Evolutionary conservation across 768 basidiomycete species (phyloP), one percentile per base, ranked within the genome.

Genomic region (Floccularia luteovirens): DNA sequence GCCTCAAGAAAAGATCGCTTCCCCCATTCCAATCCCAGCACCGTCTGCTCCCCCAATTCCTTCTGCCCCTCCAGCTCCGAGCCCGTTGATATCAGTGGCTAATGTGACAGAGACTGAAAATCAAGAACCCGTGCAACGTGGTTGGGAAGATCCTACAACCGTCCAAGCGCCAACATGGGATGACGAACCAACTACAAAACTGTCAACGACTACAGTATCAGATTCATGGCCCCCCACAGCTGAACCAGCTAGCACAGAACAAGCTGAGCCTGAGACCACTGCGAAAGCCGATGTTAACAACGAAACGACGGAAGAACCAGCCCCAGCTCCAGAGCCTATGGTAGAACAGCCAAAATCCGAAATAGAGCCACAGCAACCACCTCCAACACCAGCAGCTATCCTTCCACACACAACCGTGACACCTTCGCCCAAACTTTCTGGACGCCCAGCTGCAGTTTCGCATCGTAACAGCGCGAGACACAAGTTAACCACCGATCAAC

Each of bases 131-230:
- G 51, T 56, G 31, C 49, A 51, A 28, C 54, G 64, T 32, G 75
- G 70, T 31, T 79, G 82, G 76, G 84, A 88, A 57, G 84, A 85
- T 46, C 80, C 84, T 1, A 82, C 75, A 1, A 86, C 85, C 0
- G 73, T 67, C 20, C 74, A 84, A 48, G 63, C 72, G 7, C 82
- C 78, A 5, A 66, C 72, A 27, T 85, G 82, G 80, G 84, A 86
- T 38, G 83, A 85, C 33, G 82, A 85, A 36, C 71, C 75, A 11
- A 65, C 69, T 36, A 50, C 8, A 14, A 64, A 63, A 42, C 46
- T 49, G 43, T 52, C 62, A 13, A 50, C 57, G 11, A 51, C 53
- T 30, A 41, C 53, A 31, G 47, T 34, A 31, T 44, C 57, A 4
- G 69, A 69, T 17, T 41, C 57, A 12, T 70, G 68, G 64, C 52